Evolutionary conservation across 2,329 filamentous ascomycete genomes (phyloP).

Genomic region (Colletotrichum sp.): DNA sequence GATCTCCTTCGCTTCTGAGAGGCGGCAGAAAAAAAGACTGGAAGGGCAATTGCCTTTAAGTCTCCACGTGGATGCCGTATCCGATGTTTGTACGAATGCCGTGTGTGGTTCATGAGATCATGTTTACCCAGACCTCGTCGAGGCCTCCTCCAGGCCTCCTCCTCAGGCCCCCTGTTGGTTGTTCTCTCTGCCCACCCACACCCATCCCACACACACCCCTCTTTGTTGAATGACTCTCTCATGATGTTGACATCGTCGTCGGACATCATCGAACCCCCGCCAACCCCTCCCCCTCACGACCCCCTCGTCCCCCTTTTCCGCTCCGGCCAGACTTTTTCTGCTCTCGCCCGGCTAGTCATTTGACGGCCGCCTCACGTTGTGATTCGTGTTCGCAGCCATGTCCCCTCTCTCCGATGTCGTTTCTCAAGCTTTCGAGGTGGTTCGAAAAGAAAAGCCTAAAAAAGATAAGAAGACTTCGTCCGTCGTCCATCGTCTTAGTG

Average conservation of each 20-base stretch:
- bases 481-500: background rate
- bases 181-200: background rate
- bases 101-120: background rate
- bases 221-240: background rate
- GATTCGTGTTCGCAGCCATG: background rate
- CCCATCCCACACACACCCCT: background rate
- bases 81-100: background rate
- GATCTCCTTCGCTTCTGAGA: background rate
- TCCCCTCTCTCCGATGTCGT: background rate
- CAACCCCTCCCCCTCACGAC: background rate
- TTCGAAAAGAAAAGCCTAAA: conserved; percentile 1
- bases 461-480: background rate
- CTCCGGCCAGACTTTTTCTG: background rate
- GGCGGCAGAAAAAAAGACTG: background rate
- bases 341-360: background rate
- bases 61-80: background rate
- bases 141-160: background rate
- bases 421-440: background rate
- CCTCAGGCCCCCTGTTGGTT: background rate
- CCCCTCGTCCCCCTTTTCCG: background rate
- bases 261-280: background rate
- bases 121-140: background rate
- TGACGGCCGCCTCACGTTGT: background rate
- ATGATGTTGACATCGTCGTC: background rate
- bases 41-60: background rate